Evolutionary conservation across 2,329 filamentous ascomycete species (phyloP).

Genomic region (Beauveria scarabaeidicola): DNA sequence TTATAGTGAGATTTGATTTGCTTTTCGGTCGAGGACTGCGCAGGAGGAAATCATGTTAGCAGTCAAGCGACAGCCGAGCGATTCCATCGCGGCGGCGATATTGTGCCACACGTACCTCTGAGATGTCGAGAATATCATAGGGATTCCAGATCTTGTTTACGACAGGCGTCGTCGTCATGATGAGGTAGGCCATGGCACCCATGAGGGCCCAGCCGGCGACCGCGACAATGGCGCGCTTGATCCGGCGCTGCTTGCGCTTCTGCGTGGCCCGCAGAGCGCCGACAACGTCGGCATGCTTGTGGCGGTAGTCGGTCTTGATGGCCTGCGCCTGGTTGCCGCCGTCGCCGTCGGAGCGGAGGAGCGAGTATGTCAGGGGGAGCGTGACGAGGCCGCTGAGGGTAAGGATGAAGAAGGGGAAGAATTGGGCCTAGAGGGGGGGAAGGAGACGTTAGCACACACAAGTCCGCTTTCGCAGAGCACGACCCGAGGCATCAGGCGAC

Average conservation of each 20-base stretch:
- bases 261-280: conserved; percentile 75
- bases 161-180: conserved; percentile 65
- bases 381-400: conserved; percentile 83
- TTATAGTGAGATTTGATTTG: conserved; percentile 89
- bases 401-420: conserved; percentile 98
- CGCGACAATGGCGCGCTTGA: conserved; percentile 75
- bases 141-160: conserved; percentile 85
- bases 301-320: conserved; percentile 73
- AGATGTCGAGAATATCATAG: conserved; percentile 84
- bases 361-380: conserved; percentile 79
- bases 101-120: conserved; percentile 51
- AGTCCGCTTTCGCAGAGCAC: too few relatives aligned
- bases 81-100: background rate
- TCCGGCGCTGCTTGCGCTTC: conserved; percentile 78
- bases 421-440: conserved; percentile 59
- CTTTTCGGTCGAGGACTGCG: conserved; percentile 71
- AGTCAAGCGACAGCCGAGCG: too few relatives aligned
- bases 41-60: background rate
- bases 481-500: too few relatives aligned
- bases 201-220: conserved; percentile 74
- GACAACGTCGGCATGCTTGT: conserved; percentile 76
- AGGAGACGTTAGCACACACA: background rate
- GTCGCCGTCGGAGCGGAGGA: conserved; percentile 69
- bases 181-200: conserved; percentile 86
- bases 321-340: conserved; percentile 73